These are phyloP conservation scores for Hemisphaericaspora subhashii DNA, from an alignment of 1,139 yeast genomes.

Conservation along the genomic window DNA sequence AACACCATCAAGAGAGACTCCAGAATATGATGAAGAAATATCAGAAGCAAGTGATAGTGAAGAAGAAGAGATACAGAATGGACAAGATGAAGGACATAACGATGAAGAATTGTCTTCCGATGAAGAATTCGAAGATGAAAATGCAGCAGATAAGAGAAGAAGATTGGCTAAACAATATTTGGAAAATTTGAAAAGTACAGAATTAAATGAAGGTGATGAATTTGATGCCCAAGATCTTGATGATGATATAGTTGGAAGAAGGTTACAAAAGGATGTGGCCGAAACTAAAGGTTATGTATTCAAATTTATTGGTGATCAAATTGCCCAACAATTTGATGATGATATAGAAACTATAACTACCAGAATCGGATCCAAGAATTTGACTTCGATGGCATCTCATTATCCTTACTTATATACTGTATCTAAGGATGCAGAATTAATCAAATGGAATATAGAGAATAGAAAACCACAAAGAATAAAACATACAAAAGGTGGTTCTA, in stretches of 20 bases:
- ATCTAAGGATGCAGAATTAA: slow-evolving; percentile 76
- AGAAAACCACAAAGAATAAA: slow-evolving; percentile 63
- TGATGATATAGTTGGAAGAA: slow-evolving; percentile 74
- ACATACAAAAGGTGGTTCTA: slow-evolving; percentile 63
- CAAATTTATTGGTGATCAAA: slow-evolving; percentile 57
- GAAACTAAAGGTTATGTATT: slow-evolving; percentile 83
- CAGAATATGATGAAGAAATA: slow-evolving; percentile 39
- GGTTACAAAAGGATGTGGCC: slow-evolving; percentile 87
- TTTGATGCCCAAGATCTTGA: slow-evolving; percentile 94
- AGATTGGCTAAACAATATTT: slow-evolving; percentile 91
- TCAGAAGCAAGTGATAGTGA: slow-evolving; percentile 38
- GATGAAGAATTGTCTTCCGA: slow-evolving; percentile 57
- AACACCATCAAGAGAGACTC: slow-evolving; percentile 9
- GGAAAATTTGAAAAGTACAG: slow-evolving; percentile 67
- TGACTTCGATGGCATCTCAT: slow-evolving; percentile 53
- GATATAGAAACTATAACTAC: slow-evolving; percentile 33
- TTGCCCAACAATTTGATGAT: slow-evolving; percentile 46
- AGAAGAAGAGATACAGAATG: slow-evolving; percentile 25
- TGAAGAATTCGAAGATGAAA: slow-evolving; percentile 72
- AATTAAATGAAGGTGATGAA: slow-evolving; percentile 48
- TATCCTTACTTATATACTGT: slow-evolving; percentile 74
- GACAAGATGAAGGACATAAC: slow-evolving; percentile 22
- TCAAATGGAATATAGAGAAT: slow-evolving; percentile 64
- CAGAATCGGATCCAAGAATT: slow-evolving; percentile 58
- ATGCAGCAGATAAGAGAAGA: slow-evolving; percentile 91